A percentile compares a stretch with the other conserved stretches of the same genome.
These are phyloP conservation scores for Eucalyptus cloeziana DNA, from an alignment of 345 rosid genomes.

Conservation along the genomic window DNA sequence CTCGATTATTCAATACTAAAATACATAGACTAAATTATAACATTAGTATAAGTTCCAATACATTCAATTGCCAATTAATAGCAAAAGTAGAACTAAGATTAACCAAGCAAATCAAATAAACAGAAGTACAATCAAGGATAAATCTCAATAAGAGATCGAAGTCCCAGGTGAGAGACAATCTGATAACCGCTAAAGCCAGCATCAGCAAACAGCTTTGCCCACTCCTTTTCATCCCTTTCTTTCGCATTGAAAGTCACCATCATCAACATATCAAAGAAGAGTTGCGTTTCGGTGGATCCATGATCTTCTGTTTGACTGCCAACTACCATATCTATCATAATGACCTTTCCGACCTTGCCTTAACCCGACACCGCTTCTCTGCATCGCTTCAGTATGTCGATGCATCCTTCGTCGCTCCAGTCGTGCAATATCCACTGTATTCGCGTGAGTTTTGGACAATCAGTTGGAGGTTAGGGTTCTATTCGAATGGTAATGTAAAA, in stretches of 20 bases:
- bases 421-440: not conserved
- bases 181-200: slow-evolving; percentile 10
- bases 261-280: slow-evolving; percentile 7
- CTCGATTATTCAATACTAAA: not conserved
- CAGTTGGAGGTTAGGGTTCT: not conserved
- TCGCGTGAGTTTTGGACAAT: not conserved
- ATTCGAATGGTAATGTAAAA: not conserved
- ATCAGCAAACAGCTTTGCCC: slow-evolving; percentile 11
- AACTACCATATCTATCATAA: not conserved
- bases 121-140: not conserved
- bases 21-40: not conserved
- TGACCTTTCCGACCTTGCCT: not conserved
- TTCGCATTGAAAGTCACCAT: not conserved
- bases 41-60: not conserved
- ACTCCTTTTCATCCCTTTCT: slow-evolving; percentile 15
- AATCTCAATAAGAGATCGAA: slow-evolving; percentile 10
- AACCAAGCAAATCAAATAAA: not conserved
- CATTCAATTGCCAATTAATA: not conserved
- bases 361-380: not conserved
- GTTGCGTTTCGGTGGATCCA: not conserved
- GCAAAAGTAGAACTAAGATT: not conserved
- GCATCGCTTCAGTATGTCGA: not conserved
- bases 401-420: not conserved
- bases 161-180: slow-evolving; percentile 2
- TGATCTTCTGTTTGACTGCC: not conserved